Percentiles rank a stretch among this genome's conserved stretches.
phyloP scores from a whole-genome alignment of 352 stramenopile species.

The Phytopythium chamaehyphon region DNA sequence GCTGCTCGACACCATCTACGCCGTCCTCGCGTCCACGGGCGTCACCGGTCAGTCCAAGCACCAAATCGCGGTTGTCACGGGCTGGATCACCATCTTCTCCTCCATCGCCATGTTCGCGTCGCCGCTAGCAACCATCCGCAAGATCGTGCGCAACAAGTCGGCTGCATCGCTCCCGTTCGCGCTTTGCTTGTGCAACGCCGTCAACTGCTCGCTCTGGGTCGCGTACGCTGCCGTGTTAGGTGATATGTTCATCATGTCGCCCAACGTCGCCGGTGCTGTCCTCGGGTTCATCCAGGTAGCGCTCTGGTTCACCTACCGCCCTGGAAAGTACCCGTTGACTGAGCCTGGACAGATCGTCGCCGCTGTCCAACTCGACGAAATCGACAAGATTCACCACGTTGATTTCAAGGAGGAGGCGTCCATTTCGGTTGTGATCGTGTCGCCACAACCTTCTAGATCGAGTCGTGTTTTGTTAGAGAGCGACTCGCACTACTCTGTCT shows the following conservation, averaged over 20 bases:
- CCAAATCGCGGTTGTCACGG: conserved; percentile 15
- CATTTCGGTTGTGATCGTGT: conserved; percentile 1
- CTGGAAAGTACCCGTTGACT: conserved; percentile 5
- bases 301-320: conserved; percentile 22
- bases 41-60: conserved; percentile 20
- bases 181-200: conserved; percentile 17
- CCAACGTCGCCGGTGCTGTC: conserved; percentile 15
- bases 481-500: background rate
- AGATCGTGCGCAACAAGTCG: conserved; percentile 23
- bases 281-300: conserved; percentile 15
- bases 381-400: conserved; percentile 3
- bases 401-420: conserved; percentile 3
- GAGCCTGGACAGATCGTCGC: background rate
- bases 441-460: background rate
- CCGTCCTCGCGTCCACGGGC: conserved; percentile 11
- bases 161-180: conserved; percentile 23
- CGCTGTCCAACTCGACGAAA: conserved; percentile 1
- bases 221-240: conserved; percentile 12
- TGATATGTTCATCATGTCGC: conserved; percentile 27
- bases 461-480: background rate
- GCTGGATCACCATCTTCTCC: conserved; percentile 20
- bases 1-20: conserved; percentile 17
- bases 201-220: conserved; percentile 24
- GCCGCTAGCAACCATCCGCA: conserved; percentile 21
- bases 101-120: conserved; percentile 19